Evolutionary conservation across 2,329 filamentous ascomycete species (phyloP).

Genomic region (Pseudopithomyces chartarum): DNA sequence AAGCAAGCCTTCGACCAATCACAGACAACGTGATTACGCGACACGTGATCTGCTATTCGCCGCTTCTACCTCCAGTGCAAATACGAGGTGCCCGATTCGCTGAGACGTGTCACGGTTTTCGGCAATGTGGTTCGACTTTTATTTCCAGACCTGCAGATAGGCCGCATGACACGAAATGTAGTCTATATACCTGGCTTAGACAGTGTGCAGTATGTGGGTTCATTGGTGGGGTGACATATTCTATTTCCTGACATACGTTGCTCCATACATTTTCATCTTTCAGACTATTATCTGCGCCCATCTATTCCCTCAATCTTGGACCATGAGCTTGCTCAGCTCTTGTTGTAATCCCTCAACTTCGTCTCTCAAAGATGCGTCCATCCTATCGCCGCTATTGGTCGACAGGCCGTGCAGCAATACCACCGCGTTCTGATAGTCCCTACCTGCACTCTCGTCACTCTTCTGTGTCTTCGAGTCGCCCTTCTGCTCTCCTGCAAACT

Average conservation of each 20-base stretch:
- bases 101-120: conserved; percentile 9
- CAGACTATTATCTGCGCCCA: no score
- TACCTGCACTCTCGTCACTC: conserved; percentile 23
- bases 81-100: conserved; percentile 26
- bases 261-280: no score
- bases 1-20: conserved; percentile 29
- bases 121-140: neutral
- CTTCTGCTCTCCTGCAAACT: conserved; percentile 32
- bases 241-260: neutral
- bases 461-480: conserved; percentile 28
- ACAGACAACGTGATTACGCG: conserved; percentile 36
- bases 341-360: conserved; percentile 28
- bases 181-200: neutral
- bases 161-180: neutral
- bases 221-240: neutral
- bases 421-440: conserved; percentile 43
- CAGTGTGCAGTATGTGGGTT: neutral
- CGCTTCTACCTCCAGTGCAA: conserved; percentile 28
- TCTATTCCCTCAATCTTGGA: conserved; percentile 19
- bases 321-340: conserved; percentile 27
- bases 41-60: conserved; percentile 14
- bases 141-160: neutral
- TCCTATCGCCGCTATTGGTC: conserved; percentile 32
- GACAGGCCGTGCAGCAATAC: conserved; percentile 41
- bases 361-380: conserved; percentile 27